A percentile compares a stretch with the other conserved stretches of the same genome.
phyloP scores from a whole-genome alignment of 176 grass and related monocot genomes.

The Paspalum vaginatum region DNA sequence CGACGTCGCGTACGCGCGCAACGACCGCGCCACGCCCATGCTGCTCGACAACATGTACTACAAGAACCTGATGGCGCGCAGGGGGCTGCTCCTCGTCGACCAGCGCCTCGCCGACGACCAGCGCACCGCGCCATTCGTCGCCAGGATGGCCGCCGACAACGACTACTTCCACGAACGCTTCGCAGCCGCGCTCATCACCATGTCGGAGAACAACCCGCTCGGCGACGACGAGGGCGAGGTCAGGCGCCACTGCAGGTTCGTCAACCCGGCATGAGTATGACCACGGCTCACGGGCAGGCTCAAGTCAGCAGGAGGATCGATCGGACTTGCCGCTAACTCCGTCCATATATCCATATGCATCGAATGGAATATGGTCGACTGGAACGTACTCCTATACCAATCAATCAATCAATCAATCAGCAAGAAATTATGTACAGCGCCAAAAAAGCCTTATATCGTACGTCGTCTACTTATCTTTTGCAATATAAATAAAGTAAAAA shows the following conservation, averaged over 20 bases:
- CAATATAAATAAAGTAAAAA: too few species aligned
- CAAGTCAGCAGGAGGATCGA: too few species aligned
- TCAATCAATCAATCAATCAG: too few species aligned
- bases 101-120: conserved; percentile 55
- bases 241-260: conserved; percentile 62
- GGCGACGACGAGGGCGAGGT: conserved; percentile 47
- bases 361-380: too few species aligned
- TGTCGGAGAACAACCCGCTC: conserved; percentile 64
- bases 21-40: conserved; percentile 69
- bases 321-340: too few species aligned
- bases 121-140: conserved; percentile 45
- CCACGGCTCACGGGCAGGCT: too few species aligned
- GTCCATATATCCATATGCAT: too few species aligned
- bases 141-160: conserved; percentile 49
- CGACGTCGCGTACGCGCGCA: conserved; percentile 58
- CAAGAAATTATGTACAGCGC: too few species aligned
- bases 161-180: conserved; percentile 51
- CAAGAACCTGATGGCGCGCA: conserved; percentile 38
- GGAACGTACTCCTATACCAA: too few species aligned
- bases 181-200: conserved; percentile 41
- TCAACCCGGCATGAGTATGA: conserved; percentile 16
- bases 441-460: too few species aligned
- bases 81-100: conserved; percentile 60
- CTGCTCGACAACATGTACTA: conserved; percentile 68
- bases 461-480: too few species aligned